Conservation (phyloP, 164 flowering plant species). For the Kingdonia uniflora region DNA sequence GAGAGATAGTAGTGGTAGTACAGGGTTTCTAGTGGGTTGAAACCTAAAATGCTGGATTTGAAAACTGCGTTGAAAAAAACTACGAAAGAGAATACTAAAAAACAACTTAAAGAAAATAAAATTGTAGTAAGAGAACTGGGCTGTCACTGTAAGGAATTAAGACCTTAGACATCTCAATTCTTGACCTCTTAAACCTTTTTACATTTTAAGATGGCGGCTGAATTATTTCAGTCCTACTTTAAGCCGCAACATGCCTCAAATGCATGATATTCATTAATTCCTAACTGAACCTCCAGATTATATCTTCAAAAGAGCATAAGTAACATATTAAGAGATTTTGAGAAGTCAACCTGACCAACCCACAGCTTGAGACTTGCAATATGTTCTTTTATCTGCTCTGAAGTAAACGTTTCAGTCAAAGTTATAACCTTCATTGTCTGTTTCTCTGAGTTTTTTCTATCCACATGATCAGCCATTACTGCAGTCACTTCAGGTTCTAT, state of each 20-base stretch:
- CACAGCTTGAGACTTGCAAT: constrained; percentile 21
- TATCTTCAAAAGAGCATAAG: neutral
- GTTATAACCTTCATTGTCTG: constrained; percentile 9
- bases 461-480: neutral
- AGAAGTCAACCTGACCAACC: constrained; percentile 22
- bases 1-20: too few species aligned
- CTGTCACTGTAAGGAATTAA: too few species aligned
- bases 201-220: neutral
- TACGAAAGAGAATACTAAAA: too few species aligned
- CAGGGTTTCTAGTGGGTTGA: too few species aligned
- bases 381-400: constrained; percentile 33
- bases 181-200: neutral
- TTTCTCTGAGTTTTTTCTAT: constrained; percentile 6
- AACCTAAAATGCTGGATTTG: too few species aligned
- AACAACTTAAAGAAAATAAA: too few species aligned
- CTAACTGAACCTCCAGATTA: neutral
- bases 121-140: too few species aligned
- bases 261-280: neutral
- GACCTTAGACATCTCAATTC: too few species aligned
- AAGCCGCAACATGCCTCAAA: neutral
- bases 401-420: constrained; percentile 30
- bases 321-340: neutral
- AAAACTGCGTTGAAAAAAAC: too few species aligned
- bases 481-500: neutral
- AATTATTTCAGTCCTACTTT: neutral